Evolutionary conservation across 2,329 filamentous ascomycete species (phyloP).

Genomic region (Hypomyces rosellus): DNA sequence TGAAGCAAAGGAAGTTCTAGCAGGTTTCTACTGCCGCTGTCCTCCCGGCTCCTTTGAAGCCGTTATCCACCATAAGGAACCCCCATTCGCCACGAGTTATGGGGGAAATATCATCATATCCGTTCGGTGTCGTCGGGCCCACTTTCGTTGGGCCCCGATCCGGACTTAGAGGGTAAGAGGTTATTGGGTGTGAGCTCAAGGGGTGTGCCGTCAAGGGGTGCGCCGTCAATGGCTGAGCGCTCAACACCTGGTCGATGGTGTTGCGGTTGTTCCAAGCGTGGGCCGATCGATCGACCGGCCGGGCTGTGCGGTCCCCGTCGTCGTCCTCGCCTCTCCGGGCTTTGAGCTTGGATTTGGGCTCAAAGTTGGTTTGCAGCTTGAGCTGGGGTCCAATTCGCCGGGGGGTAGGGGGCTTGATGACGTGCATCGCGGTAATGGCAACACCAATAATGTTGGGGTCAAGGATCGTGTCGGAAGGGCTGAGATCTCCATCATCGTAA

Average conservation of each 20-base stretch:
- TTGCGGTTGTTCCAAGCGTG: constrained; percentile 23
- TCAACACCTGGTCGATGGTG: constrained; percentile 41
- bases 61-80: constrained; percentile 47
- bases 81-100: constrained; percentile 58
- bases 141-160: constrained; percentile 20
- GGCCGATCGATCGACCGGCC: constrained; percentile 25
- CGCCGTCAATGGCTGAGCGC: constrained; percentile 15
- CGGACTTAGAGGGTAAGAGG: constrained; percentile 5
- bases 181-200: not conserved
- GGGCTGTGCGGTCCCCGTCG: constrained; percentile 33
- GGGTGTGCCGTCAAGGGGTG: constrained; percentile 3
- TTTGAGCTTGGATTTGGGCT: constrained; percentile 10
- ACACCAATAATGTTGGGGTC: constrained; percentile 18
- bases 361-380: constrained; percentile 41
- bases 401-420: constrained; percentile 19
- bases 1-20: constrained; percentile 24
- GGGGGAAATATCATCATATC: constrained; percentile 56
- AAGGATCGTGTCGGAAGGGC: constrained; percentile 7
- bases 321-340: constrained; percentile 18
- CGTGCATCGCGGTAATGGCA: constrained; percentile 20
- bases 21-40: constrained; percentile 49
- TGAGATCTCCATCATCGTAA: constrained; percentile 12
- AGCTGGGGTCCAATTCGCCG: constrained; percentile 23
- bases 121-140: constrained; percentile 52
- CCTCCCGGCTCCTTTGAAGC: constrained; percentile 30